phyloP scores from a whole-genome alignment of 345 rosid genomes.

The Erodium maritimum region DNA sequence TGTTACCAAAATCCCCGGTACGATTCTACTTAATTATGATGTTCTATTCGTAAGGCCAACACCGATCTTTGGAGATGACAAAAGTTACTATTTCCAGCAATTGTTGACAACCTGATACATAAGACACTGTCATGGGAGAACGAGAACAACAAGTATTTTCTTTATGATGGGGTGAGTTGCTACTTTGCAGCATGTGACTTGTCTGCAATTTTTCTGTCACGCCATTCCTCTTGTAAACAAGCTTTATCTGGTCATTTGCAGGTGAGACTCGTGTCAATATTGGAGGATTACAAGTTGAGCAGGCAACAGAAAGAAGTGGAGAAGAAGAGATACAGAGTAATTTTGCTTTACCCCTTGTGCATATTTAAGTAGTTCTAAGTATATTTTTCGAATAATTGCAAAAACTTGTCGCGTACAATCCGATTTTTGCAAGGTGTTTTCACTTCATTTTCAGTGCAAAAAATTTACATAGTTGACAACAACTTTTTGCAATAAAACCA shows the following conservation, averaged over 20 bases:
- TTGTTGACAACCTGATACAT: constrained; percentile 72
- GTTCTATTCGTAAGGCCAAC: not conserved
- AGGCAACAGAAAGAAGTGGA: constrained; percentile 79
- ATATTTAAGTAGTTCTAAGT: too few species aligned
- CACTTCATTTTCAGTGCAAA: too few species aligned
- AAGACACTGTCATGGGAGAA: constrained; percentile 75
- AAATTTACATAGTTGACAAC: too few species aligned
- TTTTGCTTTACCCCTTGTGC: too few species aligned
- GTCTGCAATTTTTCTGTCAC: constrained; percentile 1
- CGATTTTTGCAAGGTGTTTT: too few species aligned
- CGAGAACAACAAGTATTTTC: constrained; percentile 47
- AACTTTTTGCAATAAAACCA: too few species aligned
- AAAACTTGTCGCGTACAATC: too few species aligned
- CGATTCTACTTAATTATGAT: constrained; percentile 1
- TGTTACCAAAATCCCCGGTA: constrained; percentile 76
- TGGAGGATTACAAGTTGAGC: constrained; percentile 78
- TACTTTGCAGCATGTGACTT: constrained; percentile 3
- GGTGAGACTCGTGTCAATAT: constrained; percentile 67
- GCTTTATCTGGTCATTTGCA: constrained; percentile 13
- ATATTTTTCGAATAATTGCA: too few species aligned
- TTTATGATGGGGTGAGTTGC: constrained; percentile 76
- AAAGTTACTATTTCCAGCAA: constrained; percentile 33
- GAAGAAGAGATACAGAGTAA: constrained; percentile 77
- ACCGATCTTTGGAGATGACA: not conserved
- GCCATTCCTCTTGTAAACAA: too few species aligned